Conservation (phyloP, 2,329 filamentous ascomycete genomes). For the Fusarium agapanthi region DNA sequence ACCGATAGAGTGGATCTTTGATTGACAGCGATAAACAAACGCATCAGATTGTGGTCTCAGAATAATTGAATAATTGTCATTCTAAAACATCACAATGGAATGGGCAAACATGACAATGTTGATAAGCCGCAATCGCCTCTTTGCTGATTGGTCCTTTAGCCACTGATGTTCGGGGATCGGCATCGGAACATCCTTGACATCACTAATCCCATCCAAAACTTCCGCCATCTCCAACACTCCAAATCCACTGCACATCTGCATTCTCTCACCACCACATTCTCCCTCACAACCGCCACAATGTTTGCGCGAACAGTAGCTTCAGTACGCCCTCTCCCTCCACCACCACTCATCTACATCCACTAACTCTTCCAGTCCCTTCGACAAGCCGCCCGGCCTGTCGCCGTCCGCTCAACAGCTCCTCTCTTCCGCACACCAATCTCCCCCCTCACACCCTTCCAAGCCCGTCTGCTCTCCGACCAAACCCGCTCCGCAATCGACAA, state of each 20-base stretch:
- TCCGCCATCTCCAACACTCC: constrained; percentile 19
- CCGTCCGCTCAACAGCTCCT: constrained; percentile 37
- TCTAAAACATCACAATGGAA: not conserved
- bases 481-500: constrained; percentile 88
- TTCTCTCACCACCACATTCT: constrained; percentile 16
- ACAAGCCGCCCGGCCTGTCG: constrained; percentile 50
- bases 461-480: constrained; percentile 80
- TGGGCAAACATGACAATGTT: not conserved
- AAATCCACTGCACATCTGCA: not conserved
- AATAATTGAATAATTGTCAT: not conserved
- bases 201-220: constrained; percentile 35
- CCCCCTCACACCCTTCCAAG: constrained; percentile 50
- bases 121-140: constrained; percentile 25
- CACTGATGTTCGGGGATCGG: constrained; percentile 28
- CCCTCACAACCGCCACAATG: constrained; percentile 33
- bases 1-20: not conserved
- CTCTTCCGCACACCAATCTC: constrained; percentile 39
- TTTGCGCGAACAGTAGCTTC: constrained; percentile 43
- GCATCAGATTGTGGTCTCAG: not conserved
- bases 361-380: constrained; percentile 46
- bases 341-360: not conserved
- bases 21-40: not conserved
- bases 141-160: constrained; percentile 34
- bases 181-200: constrained; percentile 40
- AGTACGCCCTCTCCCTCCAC: constrained; percentile 1